Evolutionary conservation across 768 basidiomycete species (phyloP), one percentile per base, ranked within the genome.

Genomic region (Leccinum sublutescens): DNA sequence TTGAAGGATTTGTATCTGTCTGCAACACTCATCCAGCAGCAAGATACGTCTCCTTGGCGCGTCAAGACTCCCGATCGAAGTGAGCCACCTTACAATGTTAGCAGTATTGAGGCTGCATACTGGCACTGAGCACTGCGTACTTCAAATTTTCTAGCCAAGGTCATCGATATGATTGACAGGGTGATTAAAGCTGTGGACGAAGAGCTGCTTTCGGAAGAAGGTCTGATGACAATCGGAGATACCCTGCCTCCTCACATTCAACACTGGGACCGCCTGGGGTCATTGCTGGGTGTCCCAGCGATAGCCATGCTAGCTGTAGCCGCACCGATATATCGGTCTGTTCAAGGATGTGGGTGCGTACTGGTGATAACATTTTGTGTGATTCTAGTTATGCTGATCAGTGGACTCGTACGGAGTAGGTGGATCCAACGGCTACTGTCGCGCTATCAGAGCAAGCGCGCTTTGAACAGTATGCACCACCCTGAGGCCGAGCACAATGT

Each of bases 251-350:
- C 40, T 40, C 40, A 40, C 15, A 40, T 40, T n/a, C 3, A 40
- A 40, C 40, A 40, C 40, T 40, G 40, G 40, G 40, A n/a, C 40
- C 40, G n/a, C n/a, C n/a, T 40, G n/a, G 40, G 40, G n/a, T 10
- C n/a, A n/a, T n/a, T 64, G 11, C 29, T 64, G 5, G 59, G 54
- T 2, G 45, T 57, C 9, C 62, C 62, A 4, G 55, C 45, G 4
- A 17, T 31, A 10, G 50, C 50, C 5, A 19, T 50, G 27, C 29
- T 50, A 29, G 29, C 14, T 7, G 50, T 23, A n/a, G 50, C n/a
- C n/a, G 29, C 29, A 29, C 50, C n/a, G n/a, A n/a, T 50, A 9
- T 31, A 50, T 31, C 10, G 7, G 5, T 50, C 50, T 31, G n/a
- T 51, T n/a, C 31, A 21, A 5, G 31, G 15, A 14, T 51, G 7